These are phyloP conservation scores for Scenedesmus sp. DNA, from an alignment of 163 green algal species.

Conservation along the genomic window DNA sequence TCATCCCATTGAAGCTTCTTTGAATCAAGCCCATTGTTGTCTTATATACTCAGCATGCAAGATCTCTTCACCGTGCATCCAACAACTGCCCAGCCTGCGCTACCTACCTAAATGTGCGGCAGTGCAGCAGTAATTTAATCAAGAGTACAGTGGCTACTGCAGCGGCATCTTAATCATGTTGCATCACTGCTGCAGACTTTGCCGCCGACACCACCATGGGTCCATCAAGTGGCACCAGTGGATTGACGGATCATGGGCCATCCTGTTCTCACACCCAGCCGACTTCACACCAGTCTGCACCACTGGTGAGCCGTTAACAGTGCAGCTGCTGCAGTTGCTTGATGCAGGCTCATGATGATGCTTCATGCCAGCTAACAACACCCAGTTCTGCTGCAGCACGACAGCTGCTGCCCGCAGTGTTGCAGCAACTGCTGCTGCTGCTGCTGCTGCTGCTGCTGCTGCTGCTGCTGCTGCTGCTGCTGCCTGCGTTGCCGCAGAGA, in stretches of 20 bases:
- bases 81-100: too few relatives aligned
- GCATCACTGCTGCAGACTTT: neutral
- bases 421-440: neutral
- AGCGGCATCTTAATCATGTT: too few relatives aligned
- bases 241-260: conserved; percentile 57
- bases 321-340: neutral
- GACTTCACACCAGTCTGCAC: conserved; percentile 81
- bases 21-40: too few relatives aligned
- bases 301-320: conserved; percentile 49
- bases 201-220: conserved; percentile 35
- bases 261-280: conserved; percentile 71
- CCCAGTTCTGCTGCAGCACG: neutral
- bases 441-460: neutral
- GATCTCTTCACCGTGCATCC: too few relatives aligned
- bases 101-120: too few relatives aligned
- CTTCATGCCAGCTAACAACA: too few relatives aligned
- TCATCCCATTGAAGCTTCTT: too few relatives aligned
- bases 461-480: neutral
- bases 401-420: neutral
- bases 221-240: conserved; percentile 53
- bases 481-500: neutral
- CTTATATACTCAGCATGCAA: too few relatives aligned
- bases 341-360: too few relatives aligned
- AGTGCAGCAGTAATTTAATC: too few relatives aligned
- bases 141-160: neutral